Conservation (phyloP, 2,329 filamentous ascomycete species). For the Ceratocystis colombiana region DNA sequence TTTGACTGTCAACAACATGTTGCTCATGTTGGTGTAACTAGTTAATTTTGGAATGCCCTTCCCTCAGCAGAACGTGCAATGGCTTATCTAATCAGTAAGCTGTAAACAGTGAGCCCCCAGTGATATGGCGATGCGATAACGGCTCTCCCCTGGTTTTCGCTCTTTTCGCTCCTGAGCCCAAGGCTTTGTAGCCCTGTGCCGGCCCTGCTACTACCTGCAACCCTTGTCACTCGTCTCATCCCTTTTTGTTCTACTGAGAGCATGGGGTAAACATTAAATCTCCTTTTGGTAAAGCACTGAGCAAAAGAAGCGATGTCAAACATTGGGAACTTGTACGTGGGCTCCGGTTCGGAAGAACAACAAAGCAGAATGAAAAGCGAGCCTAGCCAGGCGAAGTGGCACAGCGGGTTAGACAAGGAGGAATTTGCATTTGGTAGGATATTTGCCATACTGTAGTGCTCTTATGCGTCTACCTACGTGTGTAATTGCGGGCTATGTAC, state of each 20-base stretch:
- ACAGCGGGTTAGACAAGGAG: slow-evolving; percentile 9
- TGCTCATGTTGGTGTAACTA: too few species aligned
- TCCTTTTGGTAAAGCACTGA: not conserved
- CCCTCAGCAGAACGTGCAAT: too few species aligned
- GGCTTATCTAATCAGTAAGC: not conserved
- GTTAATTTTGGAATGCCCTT: too few species aligned
- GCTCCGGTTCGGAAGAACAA: slow-evolving; percentile 7
- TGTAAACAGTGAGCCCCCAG: not conserved
- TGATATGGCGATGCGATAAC: not conserved
- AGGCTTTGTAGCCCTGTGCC: not conserved
- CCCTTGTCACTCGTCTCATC: not conserved
- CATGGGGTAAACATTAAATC: not conserved
- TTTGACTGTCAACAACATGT: too few species aligned
- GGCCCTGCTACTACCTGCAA: not conserved
- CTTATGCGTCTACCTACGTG: too few species aligned
- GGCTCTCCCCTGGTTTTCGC: not conserved
- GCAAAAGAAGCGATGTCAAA: slow-evolving; percentile 3
- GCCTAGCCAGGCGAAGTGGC: not conserved
- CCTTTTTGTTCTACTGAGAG: not conserved
- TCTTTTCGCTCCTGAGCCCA: not conserved
- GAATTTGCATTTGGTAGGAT: too few species aligned
- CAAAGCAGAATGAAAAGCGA: not conserved
- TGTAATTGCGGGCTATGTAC: too few species aligned
- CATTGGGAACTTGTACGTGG: not conserved
- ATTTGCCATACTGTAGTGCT: too few species aligned